phyloP scores from a whole-genome alignment of 768 basidiomycete genomes.

The Strobilomyces confusus region DNA sequence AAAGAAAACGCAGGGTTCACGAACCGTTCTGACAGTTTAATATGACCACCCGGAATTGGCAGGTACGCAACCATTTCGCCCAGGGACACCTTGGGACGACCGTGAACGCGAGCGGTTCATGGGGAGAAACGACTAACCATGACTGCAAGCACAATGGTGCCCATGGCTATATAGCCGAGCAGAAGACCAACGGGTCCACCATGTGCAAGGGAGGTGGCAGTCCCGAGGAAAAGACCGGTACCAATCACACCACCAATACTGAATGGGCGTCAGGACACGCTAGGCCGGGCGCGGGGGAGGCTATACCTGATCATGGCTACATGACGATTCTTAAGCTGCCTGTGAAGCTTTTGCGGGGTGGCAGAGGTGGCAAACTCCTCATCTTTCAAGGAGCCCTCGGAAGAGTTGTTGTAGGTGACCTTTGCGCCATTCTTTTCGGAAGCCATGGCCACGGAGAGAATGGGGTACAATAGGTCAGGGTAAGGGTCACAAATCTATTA shows the following conservation, averaged over 20 bases:
- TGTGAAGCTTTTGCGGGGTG: conserved; percentile 34
- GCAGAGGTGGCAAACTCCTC: conserved; percentile 11
- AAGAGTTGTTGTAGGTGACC: neutral
- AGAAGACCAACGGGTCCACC: conserved; percentile 76
- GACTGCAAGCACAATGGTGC: conserved; percentile 64
- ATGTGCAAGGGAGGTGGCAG: conserved; percentile 42
- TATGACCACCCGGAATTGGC: conserved; percentile 77
- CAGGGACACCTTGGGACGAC: conserved; percentile 48
- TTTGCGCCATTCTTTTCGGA: conserved; percentile 20
- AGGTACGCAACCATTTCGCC: conserved; percentile 64
- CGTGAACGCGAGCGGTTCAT: neutral
- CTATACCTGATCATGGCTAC: conserved; percentile 75
- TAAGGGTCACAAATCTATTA: neutral
- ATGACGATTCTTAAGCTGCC: conserved; percentile 73
- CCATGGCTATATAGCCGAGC: conserved; percentile 65
- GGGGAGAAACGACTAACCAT: conserved; percentile 45
- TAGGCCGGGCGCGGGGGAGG: neutral
- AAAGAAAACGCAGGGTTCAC: conserved; percentile 70
- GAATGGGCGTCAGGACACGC: conserved; percentile 2
- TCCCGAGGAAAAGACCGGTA: conserved; percentile 69
- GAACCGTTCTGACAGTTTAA: conserved; percentile 78
- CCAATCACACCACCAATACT: conserved; percentile 60
- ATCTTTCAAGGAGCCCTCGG: conserved; percentile 20
- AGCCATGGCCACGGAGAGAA: conserved; percentile 1
- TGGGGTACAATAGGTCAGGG: no score